Percentiles rank a stretch among this genome's conserved stretches.
Conservation (phyloP, 805 yeast species). For the Metschnikowia anglica region DNA sequence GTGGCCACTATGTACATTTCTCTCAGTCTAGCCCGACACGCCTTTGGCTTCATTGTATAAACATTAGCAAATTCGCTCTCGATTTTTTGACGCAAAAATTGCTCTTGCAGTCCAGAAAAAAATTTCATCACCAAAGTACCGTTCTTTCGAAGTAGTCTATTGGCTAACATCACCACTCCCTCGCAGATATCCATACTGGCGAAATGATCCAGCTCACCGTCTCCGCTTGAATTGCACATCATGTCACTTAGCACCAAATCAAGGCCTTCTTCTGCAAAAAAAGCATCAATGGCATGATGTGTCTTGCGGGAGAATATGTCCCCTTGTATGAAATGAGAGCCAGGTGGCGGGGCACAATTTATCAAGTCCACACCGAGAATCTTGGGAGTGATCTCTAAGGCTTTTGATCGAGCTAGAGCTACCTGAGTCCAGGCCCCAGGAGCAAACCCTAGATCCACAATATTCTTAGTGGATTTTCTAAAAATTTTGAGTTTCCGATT, state of each 20-base stretch:
- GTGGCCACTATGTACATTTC: constrained; percentile 80
- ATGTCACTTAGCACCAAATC: constrained; percentile 66
- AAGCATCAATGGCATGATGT: constrained; percentile 52
- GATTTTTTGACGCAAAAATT: constrained; percentile 57
- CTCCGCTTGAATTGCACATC: constrained; percentile 92
- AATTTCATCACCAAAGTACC: constrained; percentile 83
- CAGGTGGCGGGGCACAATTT: constrained; percentile 36
- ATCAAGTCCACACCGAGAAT: constrained; percentile 35
- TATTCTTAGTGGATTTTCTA: constrained; percentile 48
- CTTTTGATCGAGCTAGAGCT: constrained; percentile 20
- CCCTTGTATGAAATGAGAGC: constrained; percentile 40
- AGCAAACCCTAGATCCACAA: constrained; percentile 69
- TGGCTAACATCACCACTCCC: constrained; percentile 79
- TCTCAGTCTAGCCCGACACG: constrained; percentile 74
- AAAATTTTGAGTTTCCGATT: constrained; percentile 64
- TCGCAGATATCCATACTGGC: constrained; percentile 90
- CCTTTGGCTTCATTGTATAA: constrained; percentile 70
- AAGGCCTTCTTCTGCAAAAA: constrained; percentile 39
- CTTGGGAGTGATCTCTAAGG: constrained; percentile 10
- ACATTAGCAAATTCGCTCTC: constrained; percentile 61
- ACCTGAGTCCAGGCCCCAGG: constrained; percentile 36
- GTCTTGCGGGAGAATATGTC: constrained; percentile 46
- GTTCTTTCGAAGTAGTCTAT: constrained; percentile 62
- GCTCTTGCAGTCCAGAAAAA: constrained; percentile 80
- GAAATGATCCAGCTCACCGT: constrained; percentile 75